Evolutionary conservation across 768 basidiomycete species (phyloP), one percentile per base, ranked within the genome.

Genomic region (Kwoniella bestiolae): DNA sequence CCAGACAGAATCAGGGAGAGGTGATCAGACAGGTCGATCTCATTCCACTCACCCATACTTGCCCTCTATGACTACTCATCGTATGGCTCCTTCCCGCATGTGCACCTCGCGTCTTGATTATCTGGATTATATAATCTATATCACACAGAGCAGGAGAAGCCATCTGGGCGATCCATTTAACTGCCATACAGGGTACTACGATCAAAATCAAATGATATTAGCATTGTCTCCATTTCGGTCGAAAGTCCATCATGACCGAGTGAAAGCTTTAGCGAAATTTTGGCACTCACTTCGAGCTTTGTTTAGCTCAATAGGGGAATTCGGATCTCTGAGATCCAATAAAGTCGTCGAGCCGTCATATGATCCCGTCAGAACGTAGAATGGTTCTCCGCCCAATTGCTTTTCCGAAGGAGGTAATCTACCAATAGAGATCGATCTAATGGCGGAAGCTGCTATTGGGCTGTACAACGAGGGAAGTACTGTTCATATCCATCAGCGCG

Each of bases 1-100:
- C 50, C 25, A 25, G 35, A 5, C 25, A 11, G n/a, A 14, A 32
- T 31, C 11, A n/a, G n/a, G n/a, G n/a, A n/a, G n/a, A n/a, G n/a
- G n/a, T n/a, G n/a, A n/a, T n/a, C n/a, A n/a, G n/a, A n/a, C n/a
- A n/a, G n/a, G n/a, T n/a, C n/a, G n/a, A n/a, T n/a, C n/a, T n/a
- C n/a, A 25, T 25, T 31, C 21, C 14, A 26, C 87, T 23, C 68
- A 94, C 93, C 92, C 91, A 92, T 63, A 91, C 85, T 9, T 92
- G 89, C 0, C 92, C 93, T 16, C 86, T 57, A 56, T 75, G 71
- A 18, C 46, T n/a, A 6, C 56, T 38, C 0, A 72, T 16, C 3
- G 14, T 3, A 25, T 60, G 23, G 25, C 58, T 47, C n/a, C 58
- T 34, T 5, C 55, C 57, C 12, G 11, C 11, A 11, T 65, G 55